Percentiles rank a stretch among this genome's conserved stretches.
phyloP scores from a whole-genome alignment of 495 filamentous ascomycete species.

The Penicillium coprophilum region DNA sequence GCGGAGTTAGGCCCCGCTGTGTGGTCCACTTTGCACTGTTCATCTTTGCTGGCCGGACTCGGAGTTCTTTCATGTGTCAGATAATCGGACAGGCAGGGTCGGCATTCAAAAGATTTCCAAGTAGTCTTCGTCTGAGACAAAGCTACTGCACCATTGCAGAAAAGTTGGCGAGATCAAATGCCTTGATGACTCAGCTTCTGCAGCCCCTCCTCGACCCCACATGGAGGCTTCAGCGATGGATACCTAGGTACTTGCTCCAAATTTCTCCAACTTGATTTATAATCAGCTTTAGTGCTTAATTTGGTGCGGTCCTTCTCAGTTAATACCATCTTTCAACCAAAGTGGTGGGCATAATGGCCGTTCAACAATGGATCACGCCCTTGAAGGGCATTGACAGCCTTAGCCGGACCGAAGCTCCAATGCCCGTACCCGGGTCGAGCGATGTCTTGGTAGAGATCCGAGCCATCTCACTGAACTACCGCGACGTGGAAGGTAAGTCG shows the following conservation, averaged over 20 bases:
- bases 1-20: slow-evolving; percentile 17
- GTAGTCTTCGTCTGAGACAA: neutral
- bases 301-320: neutral
- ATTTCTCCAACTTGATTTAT: slow-evolving; percentile 11
- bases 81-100: neutral
- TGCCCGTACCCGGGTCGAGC: slow-evolving; percentile 40
- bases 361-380: slow-evolving; percentile 49
- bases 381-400: slow-evolving; percentile 54
- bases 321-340: neutral
- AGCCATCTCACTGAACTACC: slow-evolving; percentile 58
- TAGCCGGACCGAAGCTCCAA: slow-evolving; percentile 36
- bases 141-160: neutral
- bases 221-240: neutral
- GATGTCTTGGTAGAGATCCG: slow-evolving; percentile 59
- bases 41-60: neutral
- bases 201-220: neutral
- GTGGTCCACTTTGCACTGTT: neutral
- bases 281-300: neutral
- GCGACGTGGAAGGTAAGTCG: slow-evolving; percentile 56
- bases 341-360: slow-evolving; percentile 5
- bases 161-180: too few species aligned
- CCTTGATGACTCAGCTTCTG: neutral
- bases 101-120: neutral
- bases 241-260: slow-evolving; percentile 2
- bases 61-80: neutral